Conservation (phyloP, 768 basidiomycete species). For the Suillus americanus region DNA sequence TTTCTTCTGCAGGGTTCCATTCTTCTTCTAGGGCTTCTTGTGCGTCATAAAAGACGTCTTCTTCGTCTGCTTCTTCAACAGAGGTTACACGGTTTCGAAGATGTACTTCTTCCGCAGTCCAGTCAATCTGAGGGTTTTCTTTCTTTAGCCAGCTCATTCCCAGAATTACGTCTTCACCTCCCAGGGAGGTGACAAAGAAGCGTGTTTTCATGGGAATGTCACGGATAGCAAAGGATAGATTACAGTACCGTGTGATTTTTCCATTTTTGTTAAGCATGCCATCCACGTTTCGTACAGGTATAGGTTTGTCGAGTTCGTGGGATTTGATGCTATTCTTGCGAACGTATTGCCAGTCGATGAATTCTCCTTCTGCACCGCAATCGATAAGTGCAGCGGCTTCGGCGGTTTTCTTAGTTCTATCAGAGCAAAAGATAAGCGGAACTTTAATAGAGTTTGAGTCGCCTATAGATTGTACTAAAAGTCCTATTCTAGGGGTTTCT, state of each 20-base stretch:
- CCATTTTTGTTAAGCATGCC: not conserved
- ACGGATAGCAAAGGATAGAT: not conserved
- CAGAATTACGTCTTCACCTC: not conserved
- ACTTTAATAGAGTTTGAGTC: no score
- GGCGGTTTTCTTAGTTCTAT: no score
- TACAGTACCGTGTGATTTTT: not conserved
- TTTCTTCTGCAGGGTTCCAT: not conserved
- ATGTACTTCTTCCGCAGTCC: not conserved
- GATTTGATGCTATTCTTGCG: rapidly evolving
- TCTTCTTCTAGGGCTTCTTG: not conserved
- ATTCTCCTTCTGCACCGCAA: no score
- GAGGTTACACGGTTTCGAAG: no score
- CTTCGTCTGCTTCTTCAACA: not conserved
- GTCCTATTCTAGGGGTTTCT: no score
- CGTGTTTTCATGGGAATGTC: not conserved
- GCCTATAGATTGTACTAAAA: no score
- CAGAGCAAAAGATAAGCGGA: no score
- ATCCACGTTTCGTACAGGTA: not conserved
- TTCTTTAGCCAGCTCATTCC: not conserved
- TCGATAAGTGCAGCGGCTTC: no score
- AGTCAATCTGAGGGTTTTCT: not conserved
- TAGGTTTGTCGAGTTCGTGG: no score
- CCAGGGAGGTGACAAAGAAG: not conserved
- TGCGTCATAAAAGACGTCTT: no score
- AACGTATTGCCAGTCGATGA: no score